phyloP scores from a whole-genome alignment of 2,329 filamentous ascomycete genomes.

The Parastagonospora avenae region DNA sequence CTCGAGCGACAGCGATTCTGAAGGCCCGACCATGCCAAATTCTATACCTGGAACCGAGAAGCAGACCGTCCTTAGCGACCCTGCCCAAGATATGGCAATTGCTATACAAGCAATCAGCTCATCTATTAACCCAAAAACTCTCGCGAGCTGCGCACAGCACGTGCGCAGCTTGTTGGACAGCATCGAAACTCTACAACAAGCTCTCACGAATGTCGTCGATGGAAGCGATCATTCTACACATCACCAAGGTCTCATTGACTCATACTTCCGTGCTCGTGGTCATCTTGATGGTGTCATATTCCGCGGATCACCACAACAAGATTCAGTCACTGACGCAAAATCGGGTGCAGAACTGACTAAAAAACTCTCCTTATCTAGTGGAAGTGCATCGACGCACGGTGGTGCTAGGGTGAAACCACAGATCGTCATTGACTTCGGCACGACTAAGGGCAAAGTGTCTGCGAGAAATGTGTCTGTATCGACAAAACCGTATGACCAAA shows the following conservation, averaged over 20 bases:
- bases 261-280: slow-evolving; percentile 27
- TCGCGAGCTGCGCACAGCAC: slow-evolving; percentile 32
- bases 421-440: too few relatives aligned
- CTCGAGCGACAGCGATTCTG: slow-evolving; percentile 23
- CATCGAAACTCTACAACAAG: slow-evolving; percentile 28
- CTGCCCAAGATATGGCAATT: slow-evolving; percentile 2
- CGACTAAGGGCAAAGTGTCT: too few relatives aligned
- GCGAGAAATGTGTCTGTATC: too few relatives aligned
- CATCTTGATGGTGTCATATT: slow-evolving; percentile 21
- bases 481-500: too few relatives aligned
- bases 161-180: slow-evolving; percentile 25
- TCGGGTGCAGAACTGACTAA: background rate
- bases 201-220: slow-evolving; percentile 46
- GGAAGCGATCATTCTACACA: slow-evolving; percentile 42
- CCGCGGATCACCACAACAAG: slow-evolving; percentile 2
- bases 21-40: too few relatives aligned
- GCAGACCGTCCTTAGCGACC: too few relatives aligned
- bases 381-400: too few relatives aligned
- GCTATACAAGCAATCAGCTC: slow-evolving; percentile 20
- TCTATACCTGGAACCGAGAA: too few relatives aligned
- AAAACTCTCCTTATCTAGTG: background rate
- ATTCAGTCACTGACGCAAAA: background rate
- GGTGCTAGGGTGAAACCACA: too few relatives aligned
- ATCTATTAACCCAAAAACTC: slow-evolving; percentile 20
- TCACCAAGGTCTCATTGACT: slow-evolving; percentile 31